Base-by-base conservation (phyloP, 2,329 filamentous ascomycete genomes). In the Coniella vitis region DNA sequence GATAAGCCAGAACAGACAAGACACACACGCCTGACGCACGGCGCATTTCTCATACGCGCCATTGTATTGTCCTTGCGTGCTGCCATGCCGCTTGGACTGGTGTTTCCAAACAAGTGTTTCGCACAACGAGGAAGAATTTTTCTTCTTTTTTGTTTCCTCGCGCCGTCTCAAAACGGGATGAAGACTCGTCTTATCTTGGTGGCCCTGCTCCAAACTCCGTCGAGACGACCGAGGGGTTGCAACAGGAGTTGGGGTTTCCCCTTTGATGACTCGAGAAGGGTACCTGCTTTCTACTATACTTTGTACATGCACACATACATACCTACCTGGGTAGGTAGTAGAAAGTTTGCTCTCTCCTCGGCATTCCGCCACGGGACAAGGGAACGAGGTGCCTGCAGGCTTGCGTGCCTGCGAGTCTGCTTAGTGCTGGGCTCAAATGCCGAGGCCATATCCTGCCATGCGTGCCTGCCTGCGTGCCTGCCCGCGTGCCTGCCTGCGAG, bases 211-310 rank as follows among this genome's bases (percentile, higher is more conserved):
- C 22, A 40, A 35, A 40, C 38, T 21, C 16, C 3, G 36, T 40
- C 36, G 44, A 46, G 44, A 46, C 44, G 20, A 38, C 43, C 22
- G 43, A 38, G 43, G 9, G 38, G 43, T 45, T 36, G 38, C 35
- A 35, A 38, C 22, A 4, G 19, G 34, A 29, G 22, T 32, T 29
- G 43, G 29, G 43, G 22, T 25, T 14, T 38, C 35, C 35, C 42
- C 19, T 20, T 16, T 29, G 35, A 38, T 38, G 43, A 45, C 42
- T 37, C 32, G 35, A 25, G 12, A 36, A 34, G 20, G 4, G 16
- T 16, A 32, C n/a, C n/a, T n/a, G n/a, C n/a, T n/a, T n/a, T n/a
- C n/a, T n/a, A n/a, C n/a, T n/a, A n/a, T n/a, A n/a, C n/a, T n/a
- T n/a, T n/a, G n/a, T n/a, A n/a, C n/a, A n/a, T n/a, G n/a, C 21